phyloP scores from a whole-genome alignment of 495 filamentous ascomycete genomes.

The Podospora appendiculata region DNA sequence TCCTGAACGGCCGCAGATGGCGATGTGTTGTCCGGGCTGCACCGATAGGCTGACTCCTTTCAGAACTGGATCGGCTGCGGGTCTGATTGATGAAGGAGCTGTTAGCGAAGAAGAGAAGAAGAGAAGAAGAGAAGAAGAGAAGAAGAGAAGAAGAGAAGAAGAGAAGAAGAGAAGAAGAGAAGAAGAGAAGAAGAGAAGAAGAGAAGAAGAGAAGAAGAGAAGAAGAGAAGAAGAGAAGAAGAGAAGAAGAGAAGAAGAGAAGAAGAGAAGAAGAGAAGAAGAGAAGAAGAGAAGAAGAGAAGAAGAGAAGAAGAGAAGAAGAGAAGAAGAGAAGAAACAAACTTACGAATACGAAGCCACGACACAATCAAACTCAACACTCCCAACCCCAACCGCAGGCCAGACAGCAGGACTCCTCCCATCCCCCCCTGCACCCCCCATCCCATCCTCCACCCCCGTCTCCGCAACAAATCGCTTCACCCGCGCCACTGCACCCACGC shows the following conservation, averaged over 20 bases:
- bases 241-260: too few species aligned
- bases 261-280: too few species aligned
- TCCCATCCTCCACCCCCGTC: neutral
- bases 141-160: too few species aligned
- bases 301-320: too few species aligned
- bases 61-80: neutral
- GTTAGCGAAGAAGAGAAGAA: neutral
- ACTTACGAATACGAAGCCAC: neutral
- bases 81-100: too few species aligned
- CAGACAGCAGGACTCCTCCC: neutral
- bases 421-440: neutral
- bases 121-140: too few species aligned
- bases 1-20: constrained; percentile 6
- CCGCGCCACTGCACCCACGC: constrained; percentile 37
- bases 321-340: neutral
- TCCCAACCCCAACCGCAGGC: neutral
- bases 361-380: neutral
- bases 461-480: constrained; percentile 25
- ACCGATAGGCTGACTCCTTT: neutral
- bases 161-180: too few species aligned
- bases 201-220: too few species aligned
- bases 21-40: neutral
- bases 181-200: too few species aligned
- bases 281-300: too few species aligned
- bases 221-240: too few species aligned